phyloP scores from a whole-genome alignment of 2,329 filamentous ascomycete species.

The Ceratocystis eucalypticola region DNA sequence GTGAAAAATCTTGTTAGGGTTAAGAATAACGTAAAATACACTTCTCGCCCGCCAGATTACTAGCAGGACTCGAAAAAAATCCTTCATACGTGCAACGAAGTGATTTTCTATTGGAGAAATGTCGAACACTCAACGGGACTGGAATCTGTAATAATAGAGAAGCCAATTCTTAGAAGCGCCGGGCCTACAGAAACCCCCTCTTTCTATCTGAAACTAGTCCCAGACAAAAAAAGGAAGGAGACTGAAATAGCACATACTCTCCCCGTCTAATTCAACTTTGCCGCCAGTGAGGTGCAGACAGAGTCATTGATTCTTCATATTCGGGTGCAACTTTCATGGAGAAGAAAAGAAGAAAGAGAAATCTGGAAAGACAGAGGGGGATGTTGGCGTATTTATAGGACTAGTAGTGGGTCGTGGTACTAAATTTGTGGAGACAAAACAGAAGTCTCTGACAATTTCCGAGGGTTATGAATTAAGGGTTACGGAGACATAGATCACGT shows the following conservation, averaged over 20 bases:
- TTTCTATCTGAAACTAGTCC: conserved; percentile 19
- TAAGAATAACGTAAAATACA: too few species aligned
- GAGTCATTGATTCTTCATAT: conserved; percentile 42
- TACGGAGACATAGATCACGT: background rate
- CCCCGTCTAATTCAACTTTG: conserved; percentile 46
- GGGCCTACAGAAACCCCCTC: conserved; percentile 22
- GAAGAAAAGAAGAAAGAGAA: conserved; percentile 28
- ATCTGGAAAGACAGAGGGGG: conserved; percentile 14
- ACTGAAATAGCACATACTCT: conserved; percentile 35
- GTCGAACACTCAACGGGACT: conserved; percentile 53
- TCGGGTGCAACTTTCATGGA: conserved; percentile 42
- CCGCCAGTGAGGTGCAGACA: conserved; percentile 31
- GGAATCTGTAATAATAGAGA: conserved; percentile 33
- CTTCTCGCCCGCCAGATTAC: background rate
- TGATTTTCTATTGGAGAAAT: conserved; percentile 24
- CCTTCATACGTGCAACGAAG: background rate
- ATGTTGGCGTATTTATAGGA: conserved; percentile 12
- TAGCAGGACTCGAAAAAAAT: background rate
- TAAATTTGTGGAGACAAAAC: background rate
- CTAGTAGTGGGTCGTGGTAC: background rate
- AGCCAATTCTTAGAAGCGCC: conserved; percentile 53
- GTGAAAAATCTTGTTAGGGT: too few species aligned
- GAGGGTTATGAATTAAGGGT: background rate
- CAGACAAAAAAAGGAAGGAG: background rate
- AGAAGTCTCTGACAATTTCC: background rate